These are phyloP conservation scores for Aspergillus novoparasiticus DNA, from an alignment of 2,329 filamentous ascomycete species.

Conservation along the genomic window DNA sequence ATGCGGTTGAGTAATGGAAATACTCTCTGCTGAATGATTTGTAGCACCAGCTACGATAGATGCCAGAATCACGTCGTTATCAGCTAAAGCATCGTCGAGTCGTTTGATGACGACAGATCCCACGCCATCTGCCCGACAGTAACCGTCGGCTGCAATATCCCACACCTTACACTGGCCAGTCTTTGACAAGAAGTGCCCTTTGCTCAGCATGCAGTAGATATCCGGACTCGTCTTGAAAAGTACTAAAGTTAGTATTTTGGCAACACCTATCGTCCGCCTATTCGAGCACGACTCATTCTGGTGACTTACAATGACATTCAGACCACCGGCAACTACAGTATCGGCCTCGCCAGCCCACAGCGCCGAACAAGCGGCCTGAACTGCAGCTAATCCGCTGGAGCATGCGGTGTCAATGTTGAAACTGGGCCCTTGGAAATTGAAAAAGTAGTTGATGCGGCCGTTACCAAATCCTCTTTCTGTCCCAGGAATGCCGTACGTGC, in stretches of 20 bases:
- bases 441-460: slow-evolving; percentile 72
- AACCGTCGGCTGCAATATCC: slow-evolving; percentile 54
- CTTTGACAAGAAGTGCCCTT: slow-evolving; percentile 40
- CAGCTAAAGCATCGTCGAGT: slow-evolving; percentile 52
- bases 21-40: slow-evolving; percentile 51
- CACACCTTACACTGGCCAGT: slow-evolving; percentile 54
- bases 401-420: slow-evolving; percentile 75
- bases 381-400: slow-evolving; percentile 62
- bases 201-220: slow-evolving; percentile 72
- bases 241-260: too few relatives aligned
- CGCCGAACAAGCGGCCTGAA: slow-evolving; percentile 71
- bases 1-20: slow-evolving; percentile 48
- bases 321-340: slow-evolving; percentile 75
- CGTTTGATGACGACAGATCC: slow-evolving; percentile 56
- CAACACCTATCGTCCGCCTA: too few relatives aligned
- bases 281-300: too few relatives aligned
- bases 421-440: slow-evolving; percentile 72
- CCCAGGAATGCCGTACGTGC: slow-evolving; percentile 66
- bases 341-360: slow-evolving; percentile 75
- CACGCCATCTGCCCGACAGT: slow-evolving; percentile 56
- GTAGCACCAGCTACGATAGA: slow-evolving; percentile 46
- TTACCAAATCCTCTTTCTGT: slow-evolving; percentile 62
- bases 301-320: slow-evolving; percentile 56
- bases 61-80: slow-evolving; percentile 48
- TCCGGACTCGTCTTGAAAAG: slow-evolving; percentile 65